Evolutionary conservation across 139 green algal species (phyloP).

Genomic region (Tetradesmus lagerheimii): DNA sequence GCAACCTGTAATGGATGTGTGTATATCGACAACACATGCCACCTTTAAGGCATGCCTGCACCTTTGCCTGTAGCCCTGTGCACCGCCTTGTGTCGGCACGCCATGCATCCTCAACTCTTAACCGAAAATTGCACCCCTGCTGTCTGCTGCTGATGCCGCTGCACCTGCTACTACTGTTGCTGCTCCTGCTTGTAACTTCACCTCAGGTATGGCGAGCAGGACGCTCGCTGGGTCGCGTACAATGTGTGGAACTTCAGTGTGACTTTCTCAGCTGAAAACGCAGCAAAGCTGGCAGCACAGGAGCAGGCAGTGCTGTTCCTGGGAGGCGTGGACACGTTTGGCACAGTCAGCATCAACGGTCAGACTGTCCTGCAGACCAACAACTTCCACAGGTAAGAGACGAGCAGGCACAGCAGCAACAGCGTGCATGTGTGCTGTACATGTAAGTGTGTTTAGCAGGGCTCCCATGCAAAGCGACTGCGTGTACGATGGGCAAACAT

Average conservation of each 20-base stretch:
- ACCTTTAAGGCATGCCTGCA: not conserved
- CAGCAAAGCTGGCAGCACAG: not conserved
- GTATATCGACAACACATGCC: too few relatives aligned
- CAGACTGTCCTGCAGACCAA: not conserved
- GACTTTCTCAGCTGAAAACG: slow-evolving; percentile 42
- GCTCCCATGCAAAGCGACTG: not conserved
- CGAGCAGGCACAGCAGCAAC: not conserved
- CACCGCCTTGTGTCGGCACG: not conserved
- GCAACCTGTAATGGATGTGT: too few relatives aligned
- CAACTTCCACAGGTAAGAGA: slow-evolving; percentile 68
- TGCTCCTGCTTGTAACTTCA: not conserved
- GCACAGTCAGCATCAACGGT: slow-evolving; percentile 65
- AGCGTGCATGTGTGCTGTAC: not conserved
- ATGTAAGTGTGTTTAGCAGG: not conserved
- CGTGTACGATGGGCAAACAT: too few relatives aligned
- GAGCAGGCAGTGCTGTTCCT: slow-evolving; percentile 51
- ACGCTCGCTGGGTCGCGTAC: slow-evolving; percentile 62
- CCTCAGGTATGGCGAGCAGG: slow-evolving; percentile 71
- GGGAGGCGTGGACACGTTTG: slow-evolving; percentile 62
- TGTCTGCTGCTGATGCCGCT: too few relatives aligned
- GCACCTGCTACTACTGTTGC: not conserved
- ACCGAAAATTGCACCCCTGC: not conserved
- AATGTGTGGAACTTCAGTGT: slow-evolving; percentile 69
- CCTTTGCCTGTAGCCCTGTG: not conserved
- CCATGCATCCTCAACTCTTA: not conserved